Evolutionary conservation across 371 early-diverging fungal species (phyloP), one percentile per base, ranked within the genome.

Genomic region (Mortierella sp.): DNA sequence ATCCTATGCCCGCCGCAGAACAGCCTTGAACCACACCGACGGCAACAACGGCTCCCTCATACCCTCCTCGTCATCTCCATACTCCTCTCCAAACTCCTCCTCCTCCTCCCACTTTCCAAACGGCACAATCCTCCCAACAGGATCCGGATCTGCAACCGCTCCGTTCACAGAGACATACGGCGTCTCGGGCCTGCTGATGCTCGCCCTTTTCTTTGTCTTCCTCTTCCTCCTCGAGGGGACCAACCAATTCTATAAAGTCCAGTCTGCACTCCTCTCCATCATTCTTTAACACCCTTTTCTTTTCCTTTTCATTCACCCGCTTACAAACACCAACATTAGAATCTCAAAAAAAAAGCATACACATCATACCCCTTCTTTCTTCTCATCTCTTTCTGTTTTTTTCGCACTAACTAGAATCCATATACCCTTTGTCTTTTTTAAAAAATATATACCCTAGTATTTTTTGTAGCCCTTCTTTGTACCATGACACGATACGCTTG

Each of bases 101-200:
- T 35, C 76, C 3, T 72, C 76, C 2, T 72, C 51, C 51, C 24
- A 70, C 12, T 29, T 77, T 10, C 35, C 81, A 51, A 48, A 43
- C 32, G 38, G 63, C 8, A 12, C 70, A 70, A 21, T 70, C 48
- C 55, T n/a, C n/a, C n/a, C 74, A 68, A 29, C 51, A 44, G 29
- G 68, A 21, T 14, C 75, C 46, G 43, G 18, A 65, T 27, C 63
- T 46, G 38, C 70, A 29, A 11, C 58, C 44, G 72, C 51, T 2
- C 44, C 73, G 21, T 48, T 81, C 18, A 60, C 75, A 63, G 78
- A 77, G 29, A 35, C 78, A 49, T 73, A 76, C 21, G 77, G 77
- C 24, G 43, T 72, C 38, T 78, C 82, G 58, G 78, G 78, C 6
- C n/a, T 82, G 32, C 35, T 82, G 56, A 82, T 82, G 82, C 43